Evolutionary conservation across 345 rosid genomes (phyloP), one percentile per base, ranked within the genome.

Genomic region (Eucalyptus tenuipes): DNA sequence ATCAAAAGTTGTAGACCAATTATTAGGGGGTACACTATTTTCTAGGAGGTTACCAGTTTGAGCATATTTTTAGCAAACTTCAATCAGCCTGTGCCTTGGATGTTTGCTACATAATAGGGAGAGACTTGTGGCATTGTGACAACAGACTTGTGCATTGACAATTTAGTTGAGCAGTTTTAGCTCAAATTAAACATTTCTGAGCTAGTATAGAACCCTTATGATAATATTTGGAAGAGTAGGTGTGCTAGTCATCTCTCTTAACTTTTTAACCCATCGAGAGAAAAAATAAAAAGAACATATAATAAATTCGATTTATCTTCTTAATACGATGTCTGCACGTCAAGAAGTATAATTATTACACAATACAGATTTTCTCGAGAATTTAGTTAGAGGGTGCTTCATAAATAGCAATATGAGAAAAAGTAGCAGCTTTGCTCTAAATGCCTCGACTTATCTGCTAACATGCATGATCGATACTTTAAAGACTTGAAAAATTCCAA

Each of bases 61-160:
- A 37, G 45, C 37, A 71, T 71, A 37, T 37, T 10, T 17, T 71
- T 13, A 10, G 81, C 13, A 20, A 33, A 33, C 44, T 3, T 33
- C 81, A 37, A 31, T 33, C 44, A 33, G 45, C 25, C 10, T 2
- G 44, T 68, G 44, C 80, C 80, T 68, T 33, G 7, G 80, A 33
- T 17, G 20, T 68, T 33, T 68, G 80, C 25, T 68, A 17, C 18
- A 2, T 17, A 10, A 9, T 33, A 10, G 18, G 25, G 44, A 68
- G 25, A 33, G 22, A 66, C 6, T 66, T 71, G 25, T 37, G 25
- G 25, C 4, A 1, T 52, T 52, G 57, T 20, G 7, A 42, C 0
- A 3, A 33, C 0, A 33, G 8, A 5, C 27, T 75, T 1, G 12
- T 71, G 24, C 44, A 68, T 11, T 11, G 3, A 68, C 24, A 3